Evolutionary conservation across 2,329 filamentous ascomycete species (phyloP).

Genomic region (Alternaria hordeiaustralica): DNA sequence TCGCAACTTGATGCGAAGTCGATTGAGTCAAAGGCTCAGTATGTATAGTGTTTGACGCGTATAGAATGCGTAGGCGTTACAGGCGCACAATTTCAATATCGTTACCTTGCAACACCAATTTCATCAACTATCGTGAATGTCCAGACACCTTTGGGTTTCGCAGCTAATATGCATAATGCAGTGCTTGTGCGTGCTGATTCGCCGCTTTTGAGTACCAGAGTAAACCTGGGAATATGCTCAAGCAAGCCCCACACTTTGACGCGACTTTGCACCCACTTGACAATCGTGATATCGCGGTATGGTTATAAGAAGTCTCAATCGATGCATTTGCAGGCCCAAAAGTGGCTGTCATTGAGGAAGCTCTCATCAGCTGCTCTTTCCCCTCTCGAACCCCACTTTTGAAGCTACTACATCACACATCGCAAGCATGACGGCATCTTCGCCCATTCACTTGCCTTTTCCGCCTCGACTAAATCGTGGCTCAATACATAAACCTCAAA

Average conservation of each 20-base stretch:
- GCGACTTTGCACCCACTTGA: background rate
- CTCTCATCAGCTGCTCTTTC: background rate
- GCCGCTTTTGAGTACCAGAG: background rate
- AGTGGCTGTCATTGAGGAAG: background rate
- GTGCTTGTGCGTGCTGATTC: background rate
- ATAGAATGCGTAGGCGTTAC: background rate
- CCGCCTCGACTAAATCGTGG: background rate
- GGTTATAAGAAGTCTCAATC: background rate
- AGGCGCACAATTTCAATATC: background rate
- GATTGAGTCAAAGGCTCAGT: background rate
- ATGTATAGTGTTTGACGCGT: conserved; percentile 6
- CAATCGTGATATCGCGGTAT: background rate
- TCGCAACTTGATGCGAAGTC: conserved; percentile 32
- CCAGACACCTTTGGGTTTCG: background rate
- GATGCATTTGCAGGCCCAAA: background rate
- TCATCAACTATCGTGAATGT: background rate
- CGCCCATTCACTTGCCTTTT: background rate
- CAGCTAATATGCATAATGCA: background rate
- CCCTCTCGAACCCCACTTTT: conserved; percentile 14
- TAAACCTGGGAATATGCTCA: background rate
- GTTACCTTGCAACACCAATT: background rate
- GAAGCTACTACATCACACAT: background rate
- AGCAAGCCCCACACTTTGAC: background rate
- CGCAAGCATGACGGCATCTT: background rate
- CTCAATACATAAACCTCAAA: background rate